These are phyloP conservation scores for Sporisorium iseilematis-ciliati DNA, from an alignment of 1,284 basidiomycete species.

Conservation along the genomic window DNA sequence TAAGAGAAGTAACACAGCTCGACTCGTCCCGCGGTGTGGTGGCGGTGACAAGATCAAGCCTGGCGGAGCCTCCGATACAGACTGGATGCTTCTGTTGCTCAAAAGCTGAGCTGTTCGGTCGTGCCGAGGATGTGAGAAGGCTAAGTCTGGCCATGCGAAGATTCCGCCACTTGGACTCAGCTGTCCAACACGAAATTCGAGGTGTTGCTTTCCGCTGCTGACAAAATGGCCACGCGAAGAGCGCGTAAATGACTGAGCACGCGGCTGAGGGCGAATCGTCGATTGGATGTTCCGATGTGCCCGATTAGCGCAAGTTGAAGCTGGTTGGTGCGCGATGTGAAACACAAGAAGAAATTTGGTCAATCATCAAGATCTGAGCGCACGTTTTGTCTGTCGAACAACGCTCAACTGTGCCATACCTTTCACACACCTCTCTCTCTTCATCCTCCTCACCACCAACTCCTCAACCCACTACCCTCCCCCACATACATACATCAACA, in stretches of 20 bases:
- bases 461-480: constrained; percentile 1
- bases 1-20: not conserved
- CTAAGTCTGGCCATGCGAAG: no score
- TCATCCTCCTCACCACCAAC: constrained; percentile 1
- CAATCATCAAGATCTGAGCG: not conserved
- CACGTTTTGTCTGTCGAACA: not conserved
- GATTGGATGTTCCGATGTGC: not conserved
- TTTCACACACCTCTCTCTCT: not conserved
- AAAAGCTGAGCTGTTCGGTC: not conserved
- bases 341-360: constrained; percentile 28
- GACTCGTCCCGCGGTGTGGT: not conserved
- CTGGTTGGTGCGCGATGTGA: constrained; percentile 21
- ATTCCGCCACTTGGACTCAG: constrained; percentile 17
- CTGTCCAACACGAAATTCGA: constrained; percentile 12
- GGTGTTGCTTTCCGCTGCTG: constrained; percentile 11
- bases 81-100: not conserved
- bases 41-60: not conserved
- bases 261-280: not conserved
- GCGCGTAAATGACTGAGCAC: constrained; percentile 16
- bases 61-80: not conserved
- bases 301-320: not conserved
- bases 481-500: no score
- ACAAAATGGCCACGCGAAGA: constrained; percentile 14
- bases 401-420: not conserved
- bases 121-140: not conserved